Base-by-base conservation (phyloP, 805 yeast species). In the Suhomyces emberorum region DNA sequence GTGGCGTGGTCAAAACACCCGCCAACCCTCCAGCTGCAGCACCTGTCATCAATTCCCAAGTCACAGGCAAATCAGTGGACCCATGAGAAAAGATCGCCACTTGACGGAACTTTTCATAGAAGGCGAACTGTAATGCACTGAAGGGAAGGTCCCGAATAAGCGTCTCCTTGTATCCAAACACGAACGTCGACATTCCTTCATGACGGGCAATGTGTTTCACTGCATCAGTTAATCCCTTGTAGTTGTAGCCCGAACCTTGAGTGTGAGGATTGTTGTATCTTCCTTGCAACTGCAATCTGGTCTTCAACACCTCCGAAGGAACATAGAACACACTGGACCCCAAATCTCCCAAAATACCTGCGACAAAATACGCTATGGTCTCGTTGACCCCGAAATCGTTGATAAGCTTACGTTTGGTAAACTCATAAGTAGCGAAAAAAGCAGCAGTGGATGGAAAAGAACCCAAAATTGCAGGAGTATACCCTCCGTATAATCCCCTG, bases 11-110 rank as follows among this genome's bases (percentile, higher is more conserved):
- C 15, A 89, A 52, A 1, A 77, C 72, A 1, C 97, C 97, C 0
- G 96, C 95, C 18, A 88, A 62, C 0, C 96, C 96, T 47, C 97
- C 97, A 2, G 98, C 98, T 0, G 87, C 80, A 1, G 96, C 98
- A 37, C 99, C 99, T 0, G 96, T 88, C 10, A 74, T 42, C 18
- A 93, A 65, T 59, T 93, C 98, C 27, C 74, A 59, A 4, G 69
- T 36, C 6, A 83, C 59, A 1, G 83, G 74, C 35, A 85, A 59
- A 30, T 76, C 79, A 45, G 51, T 42, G 9, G 44, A 35, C 8
- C 42, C 41, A 36, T 67, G 52, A 39, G 59, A 67, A 15, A 44
- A 37, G 6, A 67, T 79, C 1, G 91, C 88, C 49, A 65, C 60
- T 43, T 74, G 71, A 51, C 95, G 70, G 48, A 83, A 82, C 54